phyloP scores from a whole-genome alignment of 2,329 filamentous ascomycete species.

The Hawksworthiomyces lignivorus region DNA sequence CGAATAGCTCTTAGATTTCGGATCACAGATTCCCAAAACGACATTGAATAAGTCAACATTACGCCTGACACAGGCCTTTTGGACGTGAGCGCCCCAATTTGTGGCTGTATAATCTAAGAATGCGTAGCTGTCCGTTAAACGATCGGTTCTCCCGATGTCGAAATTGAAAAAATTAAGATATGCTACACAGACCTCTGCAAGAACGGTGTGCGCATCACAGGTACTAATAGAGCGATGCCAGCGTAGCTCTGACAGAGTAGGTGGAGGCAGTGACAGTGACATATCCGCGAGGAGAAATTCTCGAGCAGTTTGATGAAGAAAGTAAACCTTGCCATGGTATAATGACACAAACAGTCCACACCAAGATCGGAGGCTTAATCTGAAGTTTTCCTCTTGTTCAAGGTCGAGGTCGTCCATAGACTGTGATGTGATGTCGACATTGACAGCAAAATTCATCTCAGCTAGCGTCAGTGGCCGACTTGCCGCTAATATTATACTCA shows the following conservation, averaged over 20 bases:
- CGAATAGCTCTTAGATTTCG: slow-evolving; percentile 7
- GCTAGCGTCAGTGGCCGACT: slow-evolving; percentile 19
- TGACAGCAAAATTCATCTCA: slow-evolving; percentile 23
- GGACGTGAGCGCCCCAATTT: slow-evolving; percentile 18
- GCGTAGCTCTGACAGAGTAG: too few relatives aligned
- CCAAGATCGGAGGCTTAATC: slow-evolving; percentile 15
- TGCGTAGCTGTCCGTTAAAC: neutral
- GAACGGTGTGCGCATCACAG: slow-evolving; percentile 14
- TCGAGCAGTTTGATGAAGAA: slow-evolving; percentile 25
- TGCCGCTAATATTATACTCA: slow-evolving; percentile 21
- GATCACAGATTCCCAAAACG: slow-evolving; percentile 12
- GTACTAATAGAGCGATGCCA: slow-evolving; percentile 17
- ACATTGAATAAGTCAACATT: slow-evolving; percentile 7
- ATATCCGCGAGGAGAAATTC: slow-evolving; percentile 22
- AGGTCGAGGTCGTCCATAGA: slow-evolving; percentile 16
- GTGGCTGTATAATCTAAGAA: slow-evolving; percentile 19
- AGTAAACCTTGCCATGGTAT: slow-evolving; percentile 20
- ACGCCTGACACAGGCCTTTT: slow-evolving; percentile 9
- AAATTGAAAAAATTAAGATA: slow-evolving; percentile 16
- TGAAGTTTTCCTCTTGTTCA: slow-evolving; percentile 17
- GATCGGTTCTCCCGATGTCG: too few relatives aligned
- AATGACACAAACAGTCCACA: slow-evolving; percentile 24
- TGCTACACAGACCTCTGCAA: slow-evolving; percentile 17
- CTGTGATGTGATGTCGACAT: slow-evolving; percentile 1
- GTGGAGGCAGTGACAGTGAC: slow-evolving; percentile 6